Conservation (phyloP, 768 basidiomycete genomes). For the Tulasnella sp. region DNA sequence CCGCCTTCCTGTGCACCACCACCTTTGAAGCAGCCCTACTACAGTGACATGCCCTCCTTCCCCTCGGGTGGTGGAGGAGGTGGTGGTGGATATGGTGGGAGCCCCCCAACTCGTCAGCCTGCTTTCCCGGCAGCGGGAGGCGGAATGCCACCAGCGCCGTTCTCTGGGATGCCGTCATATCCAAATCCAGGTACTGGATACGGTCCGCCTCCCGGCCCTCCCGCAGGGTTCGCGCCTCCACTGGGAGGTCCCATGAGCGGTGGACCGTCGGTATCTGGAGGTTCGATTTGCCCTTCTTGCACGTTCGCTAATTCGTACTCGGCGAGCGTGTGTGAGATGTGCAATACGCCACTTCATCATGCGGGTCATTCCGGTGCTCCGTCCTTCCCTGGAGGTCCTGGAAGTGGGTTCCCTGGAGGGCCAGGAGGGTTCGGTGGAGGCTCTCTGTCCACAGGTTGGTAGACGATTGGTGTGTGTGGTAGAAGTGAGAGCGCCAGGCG, state of each 20-base stretch:
- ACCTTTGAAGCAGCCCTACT: too few species aligned
- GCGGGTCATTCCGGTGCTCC: background rate
- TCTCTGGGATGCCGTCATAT: too few species aligned
- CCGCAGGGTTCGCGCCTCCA: background rate
- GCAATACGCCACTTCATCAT: background rate
- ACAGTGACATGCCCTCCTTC: too few species aligned
- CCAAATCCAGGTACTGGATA: too few species aligned
- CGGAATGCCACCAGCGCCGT: too few species aligned
- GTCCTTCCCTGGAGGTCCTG: slow-evolving; percentile 1
- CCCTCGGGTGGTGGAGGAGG: background rate
- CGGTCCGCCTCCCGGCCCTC: background rate
- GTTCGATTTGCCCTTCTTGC: background rate
- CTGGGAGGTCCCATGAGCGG: background rate
- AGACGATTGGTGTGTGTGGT: background rate
- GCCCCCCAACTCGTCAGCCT: too few species aligned
- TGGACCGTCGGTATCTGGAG: too few species aligned
- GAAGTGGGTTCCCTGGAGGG: background rate
- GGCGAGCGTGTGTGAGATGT: background rate
- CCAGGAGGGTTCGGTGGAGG: background rate
- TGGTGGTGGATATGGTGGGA: background rate
- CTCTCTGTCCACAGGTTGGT: background rate
- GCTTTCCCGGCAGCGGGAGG: too few species aligned
- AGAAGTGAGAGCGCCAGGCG: too few species aligned
- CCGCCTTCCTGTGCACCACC: background rate
- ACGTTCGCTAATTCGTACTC: background rate